Base-by-base conservation (phyloP, 106 monocot genomes). In the Platanthera zijinensis region DNA sequence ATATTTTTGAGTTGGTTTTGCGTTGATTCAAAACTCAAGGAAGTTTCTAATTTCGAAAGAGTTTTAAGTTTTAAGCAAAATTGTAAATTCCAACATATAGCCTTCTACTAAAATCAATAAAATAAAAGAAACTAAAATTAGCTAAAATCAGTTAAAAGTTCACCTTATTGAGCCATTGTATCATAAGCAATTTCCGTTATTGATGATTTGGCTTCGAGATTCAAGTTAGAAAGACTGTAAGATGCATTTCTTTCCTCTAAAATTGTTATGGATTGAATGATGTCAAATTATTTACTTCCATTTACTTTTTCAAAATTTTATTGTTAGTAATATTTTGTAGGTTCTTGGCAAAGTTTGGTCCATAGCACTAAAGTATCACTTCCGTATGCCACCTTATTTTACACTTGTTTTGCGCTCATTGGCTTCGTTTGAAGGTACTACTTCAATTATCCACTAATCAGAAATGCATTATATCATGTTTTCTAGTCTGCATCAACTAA, bases 271-370 rank as follows among this genome's bases (percentile, higher is more conserved):
- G 39, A 3, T 67, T 67, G 67, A 67, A 67, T 30, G 10, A 25
- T 67, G 21, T 32, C 32, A 30, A 39, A 67, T 30, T 67, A 67
- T 67, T 21, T 28, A 28, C 57, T 4, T 11, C 5, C 5, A 5
- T 14, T 57, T 57, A 3, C 6, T 57, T 57, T 1, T 63, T 63
- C 62, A 2, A 3, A 8, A 53, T 0, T 10, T 10, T 53, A 25
- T 9, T 63, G n/a, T 10, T 39, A 39, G 12, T 47, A 7, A 47
- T 51, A 11, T 50, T 56, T 84, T 82, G 47, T 82, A 96, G 96
- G 89, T 96, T 84, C 87, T 96, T 82, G 87, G 86, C 47, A 92
- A 90, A 85, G 90, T 96, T 69, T 96, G 80, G 92, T 96, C 87
- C 9, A 51, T 96, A 69, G 96, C 92, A 75, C 77, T 89, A 9